These are phyloP conservation scores for Typha latifolia DNA, from an alignment of 176 grass and related monocot species.

Conservation along the genomic window DNA sequence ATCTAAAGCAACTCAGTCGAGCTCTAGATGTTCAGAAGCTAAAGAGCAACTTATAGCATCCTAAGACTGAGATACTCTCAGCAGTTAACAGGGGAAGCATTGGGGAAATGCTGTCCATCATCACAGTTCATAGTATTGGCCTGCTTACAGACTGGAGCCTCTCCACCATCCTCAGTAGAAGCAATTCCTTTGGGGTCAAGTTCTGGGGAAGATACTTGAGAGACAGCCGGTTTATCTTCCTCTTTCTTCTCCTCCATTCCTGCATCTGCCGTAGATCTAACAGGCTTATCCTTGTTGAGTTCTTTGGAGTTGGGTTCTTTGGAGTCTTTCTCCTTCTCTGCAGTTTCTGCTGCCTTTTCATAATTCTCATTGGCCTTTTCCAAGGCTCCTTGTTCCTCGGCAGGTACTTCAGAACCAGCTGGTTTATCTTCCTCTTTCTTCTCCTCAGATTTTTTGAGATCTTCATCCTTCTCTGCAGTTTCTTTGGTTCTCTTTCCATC, in stretches of 20 bases:
- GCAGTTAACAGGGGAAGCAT: conserved; percentile 6
- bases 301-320: too few relatives aligned
- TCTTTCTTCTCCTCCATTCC: conserved; percentile 18
- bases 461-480: conserved; percentile 20
- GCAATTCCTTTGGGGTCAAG: conserved; percentile 22
- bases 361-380: neutral
- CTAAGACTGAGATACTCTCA: neutral
- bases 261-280: neutral
- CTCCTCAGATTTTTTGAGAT: neutral
- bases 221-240: conserved; percentile 9
- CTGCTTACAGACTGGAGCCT: neutral
- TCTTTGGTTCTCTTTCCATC: conserved; percentile 9
- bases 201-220: conserved; percentile 5
- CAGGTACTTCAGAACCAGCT: neutral
- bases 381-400: neutral
- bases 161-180: conserved; percentile 12
- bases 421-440: neutral
- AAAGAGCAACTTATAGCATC: too few relatives aligned
- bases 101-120: conserved; percentile 14
- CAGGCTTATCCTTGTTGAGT: neutral
- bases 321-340: conserved; percentile 1
- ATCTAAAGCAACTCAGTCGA: too few relatives aligned
- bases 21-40: too few relatives aligned
- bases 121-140: neutral
- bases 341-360: neutral